These are phyloP conservation scores for Cladosporium sp. DNA, from an alignment of 2,329 filamentous ascomycete species.

Conservation along the genomic window DNA sequence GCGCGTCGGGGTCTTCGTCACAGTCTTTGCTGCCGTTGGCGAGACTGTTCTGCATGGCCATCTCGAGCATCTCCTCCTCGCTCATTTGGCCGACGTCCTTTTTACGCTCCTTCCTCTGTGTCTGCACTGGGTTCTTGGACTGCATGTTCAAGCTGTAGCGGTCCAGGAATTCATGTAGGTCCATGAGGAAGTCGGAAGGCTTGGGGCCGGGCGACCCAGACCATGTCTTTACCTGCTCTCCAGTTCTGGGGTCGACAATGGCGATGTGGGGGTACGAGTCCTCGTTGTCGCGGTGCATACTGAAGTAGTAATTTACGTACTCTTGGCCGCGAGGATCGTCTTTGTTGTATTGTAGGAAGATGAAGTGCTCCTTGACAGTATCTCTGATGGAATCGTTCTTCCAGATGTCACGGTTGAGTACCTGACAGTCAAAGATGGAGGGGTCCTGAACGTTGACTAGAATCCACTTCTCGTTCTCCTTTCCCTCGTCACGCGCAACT, in stretches of 20 bases:
- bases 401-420: conserved; percentile 93
- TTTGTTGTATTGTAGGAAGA: conserved; percentile 94
- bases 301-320: conserved; percentile 91
- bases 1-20: conserved; percentile 78
- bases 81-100: conserved; percentile 86
- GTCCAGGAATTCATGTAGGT: conserved; percentile 94
- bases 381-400: conserved; percentile 77
- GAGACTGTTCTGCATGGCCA: conserved; percentile 88
- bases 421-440: conserved; percentile 90
- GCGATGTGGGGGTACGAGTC: conserved; percentile 94
- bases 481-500: conserved; percentile 78
- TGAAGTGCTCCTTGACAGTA: conserved; percentile 86
- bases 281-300: conserved; percentile 68
- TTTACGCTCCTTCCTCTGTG: conserved; percentile 64
- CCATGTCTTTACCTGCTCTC: conserved; percentile 97
- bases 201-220: conserved; percentile 77
- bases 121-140: conserved; percentile 90
- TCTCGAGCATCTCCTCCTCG: conserved; percentile 94
- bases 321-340: conserved; percentile 74
- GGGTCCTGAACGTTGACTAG: conserved; percentile 94
- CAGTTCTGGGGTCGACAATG: conserved; percentile 91
- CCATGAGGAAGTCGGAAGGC: conserved; percentile 79
- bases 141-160: conserved; percentile 85
- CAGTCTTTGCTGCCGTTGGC: conserved; percentile 56
- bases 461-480: conserved; percentile 89